Base-by-base conservation (phyloP, 2,329 filamentous ascomycete species). In the Thermothelomyces thermophilus region DNA sequence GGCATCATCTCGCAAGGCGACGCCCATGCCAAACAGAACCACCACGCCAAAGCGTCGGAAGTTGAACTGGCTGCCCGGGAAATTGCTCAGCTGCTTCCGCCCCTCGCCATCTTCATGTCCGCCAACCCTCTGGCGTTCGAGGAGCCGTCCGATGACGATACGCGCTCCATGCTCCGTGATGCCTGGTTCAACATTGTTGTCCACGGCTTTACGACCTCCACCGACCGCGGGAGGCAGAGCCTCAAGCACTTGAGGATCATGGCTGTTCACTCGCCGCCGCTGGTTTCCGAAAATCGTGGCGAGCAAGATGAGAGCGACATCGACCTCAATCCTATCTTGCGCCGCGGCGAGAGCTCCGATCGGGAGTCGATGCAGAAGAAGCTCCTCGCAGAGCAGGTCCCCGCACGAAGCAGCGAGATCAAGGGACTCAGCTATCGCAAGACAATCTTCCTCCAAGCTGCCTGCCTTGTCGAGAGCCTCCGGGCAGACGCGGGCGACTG, bases 181-280 rank as follows among this genome's bases (percentile, higher is more conserved):
- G 88, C 89, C 5, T 99, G 93, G 93, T 97, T 96, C 71, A 99
- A 98, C 62, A 89, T 97, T 55, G 87, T 90, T 19, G 86, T 95
- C 0, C 93, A 98, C 65, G 93, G 90, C 4, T 95, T 97, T 64
- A 84, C 83, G 9, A 75, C 85, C 10, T 78, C 79, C 14, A 91
- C 89, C 0, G 78, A 83, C 14, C 79, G 86, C 48, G 87, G 84
- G 16, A 84, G 83, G 63, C 79, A 80, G 57, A 82, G 94, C 60
- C 68, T 83, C 43, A 77, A 84, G 50, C 90, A 96, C 63, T 75
- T 99, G 17, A 82, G 87, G 20, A 75, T 87, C 31, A 83, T 99
- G 64, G 91, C 94, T 1, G 81, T 89, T 45, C 84, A 95, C 67
- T 95, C 90, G 11, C 84, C 87, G 24, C 87, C 93, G 0, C 71